Evolutionary conservation across 345 rosid genomes (phyloP).

Genomic region (Trapa incisa): DNA sequence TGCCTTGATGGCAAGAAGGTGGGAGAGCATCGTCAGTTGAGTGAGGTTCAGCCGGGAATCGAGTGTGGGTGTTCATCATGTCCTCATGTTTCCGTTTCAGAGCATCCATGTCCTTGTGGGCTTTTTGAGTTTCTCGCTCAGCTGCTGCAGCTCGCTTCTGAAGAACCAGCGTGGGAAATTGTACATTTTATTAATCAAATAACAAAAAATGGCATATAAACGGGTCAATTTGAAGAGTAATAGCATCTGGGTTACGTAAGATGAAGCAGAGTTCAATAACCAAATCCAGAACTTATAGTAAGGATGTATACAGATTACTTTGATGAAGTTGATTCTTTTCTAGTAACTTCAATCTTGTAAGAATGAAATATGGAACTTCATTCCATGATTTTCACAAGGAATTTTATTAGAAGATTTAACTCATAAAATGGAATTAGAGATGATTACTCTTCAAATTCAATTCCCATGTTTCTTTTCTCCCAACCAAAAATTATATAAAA

Average conservation of each 20-base stretch:
- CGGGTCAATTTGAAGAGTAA: not conserved
- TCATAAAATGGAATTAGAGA: too few relatives aligned
- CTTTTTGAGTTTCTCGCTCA: conserved; percentile 48
- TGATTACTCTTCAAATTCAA: too few relatives aligned
- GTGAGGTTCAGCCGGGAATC: conserved; percentile 33
- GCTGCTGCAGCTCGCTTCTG: conserved; percentile 66
- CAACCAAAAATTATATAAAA: too few relatives aligned
- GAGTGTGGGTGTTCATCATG: conserved; percentile 16
- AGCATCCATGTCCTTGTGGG: conserved; percentile 37
- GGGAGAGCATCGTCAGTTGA: conserved; percentile 30
- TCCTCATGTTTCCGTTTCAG: conserved; percentile 44
- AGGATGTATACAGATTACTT: too few relatives aligned
- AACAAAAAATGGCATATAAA: not conserved
- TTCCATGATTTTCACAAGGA: too few relatives aligned
- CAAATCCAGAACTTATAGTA: too few relatives aligned
- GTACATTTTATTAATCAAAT: not conserved
- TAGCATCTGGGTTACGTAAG: not conserved
- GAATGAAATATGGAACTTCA: too few relatives aligned
- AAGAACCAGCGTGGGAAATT: not conserved
- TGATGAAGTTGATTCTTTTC: too few relatives aligned
- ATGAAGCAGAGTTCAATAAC: too few relatives aligned
- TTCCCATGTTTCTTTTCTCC: too few relatives aligned
- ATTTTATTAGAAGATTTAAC: too few relatives aligned
- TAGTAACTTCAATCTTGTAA: too few relatives aligned
- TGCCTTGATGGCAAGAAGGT: conserved; percentile 19